Evolutionary conservation across 164 flowering plant genomes (phyloP).

Genomic region (Annona squamosa): DNA sequence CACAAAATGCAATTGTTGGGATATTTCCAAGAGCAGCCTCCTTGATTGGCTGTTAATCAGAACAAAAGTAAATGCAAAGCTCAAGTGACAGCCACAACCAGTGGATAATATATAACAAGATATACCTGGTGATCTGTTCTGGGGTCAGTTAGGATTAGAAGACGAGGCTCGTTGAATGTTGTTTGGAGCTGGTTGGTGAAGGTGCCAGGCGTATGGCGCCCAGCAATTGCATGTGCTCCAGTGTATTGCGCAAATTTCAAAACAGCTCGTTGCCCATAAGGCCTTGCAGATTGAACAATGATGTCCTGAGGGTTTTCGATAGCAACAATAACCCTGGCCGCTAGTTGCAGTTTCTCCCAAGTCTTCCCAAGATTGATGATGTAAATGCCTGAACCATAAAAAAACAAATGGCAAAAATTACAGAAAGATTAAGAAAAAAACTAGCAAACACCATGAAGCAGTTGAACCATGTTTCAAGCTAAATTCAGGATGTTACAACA

Average conservation of each 20-base stretch:
- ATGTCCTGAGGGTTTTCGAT: constrained; percentile 84
- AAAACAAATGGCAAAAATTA: neutral
- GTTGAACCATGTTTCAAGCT: too few relatives aligned
- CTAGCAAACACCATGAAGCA: neutral
- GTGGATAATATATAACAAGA: neutral
- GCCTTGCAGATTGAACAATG: constrained; percentile 89
- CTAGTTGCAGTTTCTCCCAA: constrained; percentile 80
- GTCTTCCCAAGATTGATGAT: constrained; percentile 81
- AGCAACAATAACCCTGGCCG: constrained; percentile 81
- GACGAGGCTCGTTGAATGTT: constrained; percentile 71
- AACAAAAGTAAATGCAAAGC: neutral
- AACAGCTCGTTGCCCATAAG: constrained; percentile 89
- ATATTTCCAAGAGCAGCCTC: constrained; percentile 81
- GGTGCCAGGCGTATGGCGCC: constrained; percentile 88
- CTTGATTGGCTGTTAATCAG: constrained; percentile 63
- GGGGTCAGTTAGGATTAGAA: constrained; percentile 82
- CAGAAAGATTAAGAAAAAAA: neutral
- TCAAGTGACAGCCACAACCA: neutral
- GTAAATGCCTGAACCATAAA: constrained; percentile 44
- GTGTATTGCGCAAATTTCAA: constrained; percentile 79
- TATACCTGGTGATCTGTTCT: constrained; percentile 50
- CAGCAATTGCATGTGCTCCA: constrained; percentile 76
- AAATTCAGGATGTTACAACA: too few relatives aligned
- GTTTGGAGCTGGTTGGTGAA: constrained; percentile 87
- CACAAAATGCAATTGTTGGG: constrained; percentile 87